Conservation (phyloP, 2,329 filamentous ascomycete genomes). For the Mycocentrospora acerina region DNA sequence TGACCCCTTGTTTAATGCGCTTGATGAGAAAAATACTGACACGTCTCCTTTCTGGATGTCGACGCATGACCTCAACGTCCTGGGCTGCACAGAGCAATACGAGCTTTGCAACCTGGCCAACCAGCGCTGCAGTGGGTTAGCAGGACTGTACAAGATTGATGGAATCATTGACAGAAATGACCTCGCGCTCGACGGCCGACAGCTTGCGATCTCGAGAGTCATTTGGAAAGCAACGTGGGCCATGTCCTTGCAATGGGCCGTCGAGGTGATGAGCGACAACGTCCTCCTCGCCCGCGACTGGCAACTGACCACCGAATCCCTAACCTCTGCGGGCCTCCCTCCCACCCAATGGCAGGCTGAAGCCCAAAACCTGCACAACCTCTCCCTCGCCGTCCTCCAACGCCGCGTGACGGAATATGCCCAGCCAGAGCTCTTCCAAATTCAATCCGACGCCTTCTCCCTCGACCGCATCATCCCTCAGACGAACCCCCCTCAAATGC, state of each 20-base stretch:
- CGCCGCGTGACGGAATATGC: conserved; percentile 19
- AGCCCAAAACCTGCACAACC: conserved; percentile 22
- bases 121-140: conserved; percentile 13
- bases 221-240: conserved; percentile 21
- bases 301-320: conserved; percentile 11
- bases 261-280: conserved; percentile 10
- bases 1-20: conserved; percentile 20
- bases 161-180: conserved; percentile 8
- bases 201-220: conserved; percentile 11
- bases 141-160: conserved; percentile 15
- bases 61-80: conserved; percentile 15
- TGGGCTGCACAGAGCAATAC: conserved; percentile 25
- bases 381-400: conserved; percentile 23
- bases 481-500: conserved; percentile 9
- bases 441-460: conserved; percentile 10
- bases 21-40: conserved; percentile 5
- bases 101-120: conserved; percentile 18
- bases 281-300: conserved; percentile 19
- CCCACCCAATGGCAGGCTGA: conserved; percentile 19
- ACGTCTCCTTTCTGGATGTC: background rate
- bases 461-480: conserved; percentile 7
- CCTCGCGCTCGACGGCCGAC: conserved; percentile 8
- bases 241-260: conserved; percentile 20
- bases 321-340: conserved; percentile 10
- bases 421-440: conserved; percentile 13